A percentile compares a stretch with the other conserved stretches of the same genome.
These are phyloP conservation scores for Ophiostoma fasciatum DNA, from an alignment of 2,329 filamentous ascomycete genomes.

Conservation along the genomic window DNA sequence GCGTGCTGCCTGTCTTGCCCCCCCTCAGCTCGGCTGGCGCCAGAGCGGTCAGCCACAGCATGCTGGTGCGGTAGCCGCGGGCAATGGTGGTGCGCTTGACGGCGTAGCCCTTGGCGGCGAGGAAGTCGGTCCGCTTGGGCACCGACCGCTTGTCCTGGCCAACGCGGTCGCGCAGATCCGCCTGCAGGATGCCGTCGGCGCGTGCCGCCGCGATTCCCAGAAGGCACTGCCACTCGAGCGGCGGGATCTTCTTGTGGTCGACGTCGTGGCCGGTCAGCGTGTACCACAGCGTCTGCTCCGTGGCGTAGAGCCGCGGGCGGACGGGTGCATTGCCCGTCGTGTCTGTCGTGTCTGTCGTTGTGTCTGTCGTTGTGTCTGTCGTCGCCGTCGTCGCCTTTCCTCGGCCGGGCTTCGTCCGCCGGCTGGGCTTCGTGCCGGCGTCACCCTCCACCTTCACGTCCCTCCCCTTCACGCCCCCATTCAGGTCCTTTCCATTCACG, in stretches of 20 bases:
- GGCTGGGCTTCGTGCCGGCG: background rate
- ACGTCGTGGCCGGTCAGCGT: conserved; percentile 42
- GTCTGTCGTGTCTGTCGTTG: background rate
- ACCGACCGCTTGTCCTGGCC: conserved; percentile 50
- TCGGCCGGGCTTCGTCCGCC: too few species aligned
- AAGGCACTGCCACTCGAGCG: conserved; percentile 43
- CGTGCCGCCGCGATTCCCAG: conserved; percentile 41
- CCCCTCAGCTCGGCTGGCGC: conserved; percentile 29
- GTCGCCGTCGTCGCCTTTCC: background rate
- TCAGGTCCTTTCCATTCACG: too few species aligned
- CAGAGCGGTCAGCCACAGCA: conserved; percentile 43
- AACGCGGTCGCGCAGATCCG: conserved; percentile 40
- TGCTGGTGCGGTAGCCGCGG: conserved; percentile 45
- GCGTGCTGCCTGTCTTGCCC: too few species aligned
- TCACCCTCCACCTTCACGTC: background rate
- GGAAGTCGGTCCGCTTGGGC: conserved; percentile 43
- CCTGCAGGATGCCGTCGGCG: conserved; percentile 42
- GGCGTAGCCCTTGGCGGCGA: conserved; percentile 46
- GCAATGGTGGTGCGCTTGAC: conserved; percentile 45
- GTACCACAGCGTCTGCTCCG: conserved; percentile 43
- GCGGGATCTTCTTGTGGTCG: conserved; percentile 42
- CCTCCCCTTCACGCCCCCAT: too few species aligned
- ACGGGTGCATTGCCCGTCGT: conserved; percentile 6
- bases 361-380: background rate
- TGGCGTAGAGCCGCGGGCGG: conserved; percentile 28